Base-by-base conservation (phyloP, 768 basidiomycete species). In the Mycena indigotica region DNA sequence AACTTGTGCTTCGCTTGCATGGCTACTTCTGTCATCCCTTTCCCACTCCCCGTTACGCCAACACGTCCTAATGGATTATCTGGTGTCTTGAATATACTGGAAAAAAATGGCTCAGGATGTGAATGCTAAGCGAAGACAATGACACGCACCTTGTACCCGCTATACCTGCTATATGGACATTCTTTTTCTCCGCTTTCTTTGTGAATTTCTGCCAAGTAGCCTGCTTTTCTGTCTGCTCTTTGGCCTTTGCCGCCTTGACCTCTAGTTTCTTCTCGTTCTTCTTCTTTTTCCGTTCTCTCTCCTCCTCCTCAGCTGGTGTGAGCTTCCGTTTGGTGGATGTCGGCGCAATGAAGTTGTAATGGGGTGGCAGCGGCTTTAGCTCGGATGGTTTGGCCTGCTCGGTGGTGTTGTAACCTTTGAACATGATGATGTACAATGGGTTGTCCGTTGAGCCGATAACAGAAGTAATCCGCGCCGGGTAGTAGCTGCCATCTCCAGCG, bases 201-300 rank as follows among this genome's bases (percentile, higher is more conserved):
- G 93, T 87, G 77, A 96, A 96, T 76, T 92, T 92, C 76, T 95
- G 92, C 93, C 93, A 96, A 44, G 86, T 86, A 57, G 84, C 84
- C 75, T 95, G 92, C 74, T 93, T 93, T 61, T 77, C 78, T 28
- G 75, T 79, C 75, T 95, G 93, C 69, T 95, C 93, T 72, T 93
- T 92, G 10, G 92, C 89, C 73, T 95, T 95, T 8, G 85, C 82
- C 30, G 91, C 92, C 66, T 82, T 85, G 17, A 77, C 82, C 77
- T 95, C 93, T 39, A 92, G 63, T 73, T 95, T 95, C 79, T 94
- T 94, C 79, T 95, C 93, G 67, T 93, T 95, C 78, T 93, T 93
- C 79, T 94, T 94, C 82, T 92, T 91, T 84, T 93, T 95, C 71
- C 73, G 77, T 64, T 94, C 93, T 71, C 85, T 80, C 75, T 95